These are phyloP conservation scores for Nelumbo lutea DNA, from an alignment of 164 flowering plant species.

Conservation along the genomic window DNA sequence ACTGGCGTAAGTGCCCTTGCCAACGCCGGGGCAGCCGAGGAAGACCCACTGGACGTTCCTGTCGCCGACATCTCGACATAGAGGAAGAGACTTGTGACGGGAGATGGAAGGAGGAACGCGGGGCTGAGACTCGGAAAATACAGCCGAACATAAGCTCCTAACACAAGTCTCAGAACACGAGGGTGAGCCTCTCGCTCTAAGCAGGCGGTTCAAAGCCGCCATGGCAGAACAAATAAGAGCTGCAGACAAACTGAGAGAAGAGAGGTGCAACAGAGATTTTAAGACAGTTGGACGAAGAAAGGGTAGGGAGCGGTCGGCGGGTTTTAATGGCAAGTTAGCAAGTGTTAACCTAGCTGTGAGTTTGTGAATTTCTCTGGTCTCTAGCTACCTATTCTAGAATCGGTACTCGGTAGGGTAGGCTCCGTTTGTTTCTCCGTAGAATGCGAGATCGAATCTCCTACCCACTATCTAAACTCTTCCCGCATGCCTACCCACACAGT, in stretches of 20 bases:
- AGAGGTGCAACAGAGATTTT: neutral
- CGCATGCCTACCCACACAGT: too few species aligned
- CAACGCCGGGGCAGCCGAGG: conserved; percentile 95
- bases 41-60: conserved; percentile 86
- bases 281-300: neutral
- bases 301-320: neutral
- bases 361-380: too few species aligned
- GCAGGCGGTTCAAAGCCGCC: conserved; percentile 40
- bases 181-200: conserved; percentile 16
- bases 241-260: conserved; percentile 6
- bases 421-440: too few species aligned
- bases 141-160: conserved; percentile 18
- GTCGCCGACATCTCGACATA: conserved; percentile 19
- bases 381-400: too few species aligned
- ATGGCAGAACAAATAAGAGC: conserved; percentile 16
- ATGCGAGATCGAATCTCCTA: too few species aligned
- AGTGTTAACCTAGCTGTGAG: neutral
- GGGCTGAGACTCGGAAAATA: conserved; percentile 25
- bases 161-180: neutral
- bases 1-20: conserved; percentile 90
- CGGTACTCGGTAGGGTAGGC: too few species aligned
- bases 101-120: conserved; percentile 13
- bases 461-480: too few species aligned
- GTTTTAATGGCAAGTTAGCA: neutral
- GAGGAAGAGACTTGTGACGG: conserved; percentile 7